Conservation (phyloP, 805 yeast species). For the Candida ortonii region DNA sequence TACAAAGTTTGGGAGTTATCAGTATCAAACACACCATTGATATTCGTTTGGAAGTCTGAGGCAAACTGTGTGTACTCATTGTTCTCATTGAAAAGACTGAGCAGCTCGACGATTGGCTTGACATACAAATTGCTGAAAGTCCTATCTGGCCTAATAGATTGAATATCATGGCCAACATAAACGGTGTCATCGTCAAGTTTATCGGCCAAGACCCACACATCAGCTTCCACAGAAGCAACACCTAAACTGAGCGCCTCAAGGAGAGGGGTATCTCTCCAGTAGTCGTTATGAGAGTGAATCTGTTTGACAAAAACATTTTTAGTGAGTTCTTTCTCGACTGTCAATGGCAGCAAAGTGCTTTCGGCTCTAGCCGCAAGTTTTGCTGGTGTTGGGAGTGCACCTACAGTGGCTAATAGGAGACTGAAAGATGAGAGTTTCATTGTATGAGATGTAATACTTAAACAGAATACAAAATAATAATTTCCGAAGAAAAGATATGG, state of each 20-base stretch:
- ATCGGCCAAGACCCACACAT: slow-evolving; percentile 47
- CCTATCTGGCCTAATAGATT: slow-evolving; percentile 40
- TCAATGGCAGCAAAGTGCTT: too few relatives aligned
- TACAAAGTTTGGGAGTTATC: slow-evolving; percentile 51
- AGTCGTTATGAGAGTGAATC: slow-evolving; percentile 56
- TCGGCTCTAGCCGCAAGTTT: too few relatives aligned
- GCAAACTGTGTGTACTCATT: slow-evolving; percentile 18
- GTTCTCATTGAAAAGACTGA: slow-evolving; percentile 47
- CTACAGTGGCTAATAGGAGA: too few relatives aligned
- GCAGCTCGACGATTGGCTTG: slow-evolving; percentile 46
- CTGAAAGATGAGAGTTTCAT: too few relatives aligned
- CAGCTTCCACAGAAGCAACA: slow-evolving; percentile 50
- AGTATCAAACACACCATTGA: slow-evolving; percentile 33
- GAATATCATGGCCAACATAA: slow-evolving; percentile 63
- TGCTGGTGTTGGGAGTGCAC: too few relatives aligned
- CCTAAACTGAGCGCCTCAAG: slow-evolving; percentile 47
- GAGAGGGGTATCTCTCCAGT: slow-evolving; percentile 49
- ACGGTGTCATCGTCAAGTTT: slow-evolving; percentile 25
- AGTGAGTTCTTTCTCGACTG: slow-evolving; percentile 25
- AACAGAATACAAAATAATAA: too few relatives aligned
- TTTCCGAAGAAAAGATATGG: too few relatives aligned
- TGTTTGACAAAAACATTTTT: slow-evolving; percentile 22
- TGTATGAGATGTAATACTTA: too few relatives aligned
- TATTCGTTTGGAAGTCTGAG: too few relatives aligned
- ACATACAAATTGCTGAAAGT: slow-evolving; percentile 52